A percentile compares a stretch with the other conserved stretches of the same genome.
phyloP scores from a whole-genome alignment of 2,329 filamentous ascomycete genomes.

The Venturia nashicola region DNA sequence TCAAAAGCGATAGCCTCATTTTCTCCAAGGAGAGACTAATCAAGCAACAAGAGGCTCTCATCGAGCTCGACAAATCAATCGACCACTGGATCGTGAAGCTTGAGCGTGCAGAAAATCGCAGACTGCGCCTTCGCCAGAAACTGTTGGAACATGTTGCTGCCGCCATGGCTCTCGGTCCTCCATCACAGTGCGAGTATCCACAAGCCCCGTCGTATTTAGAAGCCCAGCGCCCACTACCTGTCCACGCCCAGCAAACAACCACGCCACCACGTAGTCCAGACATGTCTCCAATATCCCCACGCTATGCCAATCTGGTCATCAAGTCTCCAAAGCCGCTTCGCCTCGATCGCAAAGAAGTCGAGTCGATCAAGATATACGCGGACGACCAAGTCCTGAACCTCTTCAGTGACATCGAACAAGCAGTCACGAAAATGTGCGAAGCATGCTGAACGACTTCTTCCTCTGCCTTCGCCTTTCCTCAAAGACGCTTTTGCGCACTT shows the following conservation, averaged over 20 bases:
- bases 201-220: neutral
- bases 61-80: constrained; percentile 64
- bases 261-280: constrained; percentile 12
- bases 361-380: constrained; percentile 32
- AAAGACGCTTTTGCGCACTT: neutral
- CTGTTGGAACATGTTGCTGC: constrained; percentile 71
- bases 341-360: constrained; percentile 24
- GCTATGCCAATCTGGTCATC: constrained; percentile 7
- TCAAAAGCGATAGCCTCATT: constrained; percentile 56
- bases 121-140: constrained; percentile 64
- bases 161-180: constrained; percentile 30
- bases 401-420: constrained; percentile 29
- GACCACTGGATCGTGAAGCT: constrained; percentile 72
- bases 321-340: constrained; percentile 13
- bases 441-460: constrained; percentile 16
- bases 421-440: constrained; percentile 30
- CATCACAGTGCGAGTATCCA: constrained; percentile 13
- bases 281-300: neutral
- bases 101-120: constrained; percentile 68
- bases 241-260: neutral
- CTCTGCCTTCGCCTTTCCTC: neutral
- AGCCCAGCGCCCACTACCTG: neutral
- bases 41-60: constrained; percentile 68
- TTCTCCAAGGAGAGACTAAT: constrained; percentile 66
- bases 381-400: constrained; percentile 29